Evolutionary conservation across 306 rosid species (phyloP).

Genomic region (Alnus glutinosa): DNA sequence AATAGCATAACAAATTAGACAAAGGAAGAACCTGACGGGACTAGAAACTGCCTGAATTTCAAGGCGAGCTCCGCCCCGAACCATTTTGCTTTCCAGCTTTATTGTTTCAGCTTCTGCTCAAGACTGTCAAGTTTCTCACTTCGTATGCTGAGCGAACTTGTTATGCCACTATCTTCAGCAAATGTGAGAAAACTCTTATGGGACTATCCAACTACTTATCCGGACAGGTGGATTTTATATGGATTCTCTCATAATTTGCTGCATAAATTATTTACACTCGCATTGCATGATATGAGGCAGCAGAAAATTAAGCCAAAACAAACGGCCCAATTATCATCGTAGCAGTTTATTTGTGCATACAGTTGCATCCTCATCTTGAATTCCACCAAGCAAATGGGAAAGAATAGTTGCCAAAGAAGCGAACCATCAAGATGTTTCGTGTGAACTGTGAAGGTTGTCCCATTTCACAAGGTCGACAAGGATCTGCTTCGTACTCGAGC

Average conservation of each 20-base stretch:
- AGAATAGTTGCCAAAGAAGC: background rate
- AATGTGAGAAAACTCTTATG: no score
- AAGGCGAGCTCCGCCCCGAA: background rate
- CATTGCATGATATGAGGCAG: background rate
- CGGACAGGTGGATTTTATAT: no score
- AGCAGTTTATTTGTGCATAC: no score
- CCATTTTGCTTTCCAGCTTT: background rate
- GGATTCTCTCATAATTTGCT: no score
- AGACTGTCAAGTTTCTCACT: background rate
- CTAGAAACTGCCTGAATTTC: no score
- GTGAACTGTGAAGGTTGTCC: background rate
- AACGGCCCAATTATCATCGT: no score
- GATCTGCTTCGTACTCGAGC: background rate
- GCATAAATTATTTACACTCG: no score
- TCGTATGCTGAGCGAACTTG: no score
- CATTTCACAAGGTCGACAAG: background rate
- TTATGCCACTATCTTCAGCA: no score
- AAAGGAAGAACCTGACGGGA: background rate
- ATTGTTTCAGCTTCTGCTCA: background rate
- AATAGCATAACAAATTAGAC: background rate
- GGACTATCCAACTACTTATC: no score
- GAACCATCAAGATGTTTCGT: background rate
- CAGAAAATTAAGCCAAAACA: background rate
- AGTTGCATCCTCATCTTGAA: no score
- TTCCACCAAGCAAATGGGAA: background rate